Conservation (phyloP, 2,329 filamentous ascomycete species). For the Blastomyces gilchristii region DNA sequence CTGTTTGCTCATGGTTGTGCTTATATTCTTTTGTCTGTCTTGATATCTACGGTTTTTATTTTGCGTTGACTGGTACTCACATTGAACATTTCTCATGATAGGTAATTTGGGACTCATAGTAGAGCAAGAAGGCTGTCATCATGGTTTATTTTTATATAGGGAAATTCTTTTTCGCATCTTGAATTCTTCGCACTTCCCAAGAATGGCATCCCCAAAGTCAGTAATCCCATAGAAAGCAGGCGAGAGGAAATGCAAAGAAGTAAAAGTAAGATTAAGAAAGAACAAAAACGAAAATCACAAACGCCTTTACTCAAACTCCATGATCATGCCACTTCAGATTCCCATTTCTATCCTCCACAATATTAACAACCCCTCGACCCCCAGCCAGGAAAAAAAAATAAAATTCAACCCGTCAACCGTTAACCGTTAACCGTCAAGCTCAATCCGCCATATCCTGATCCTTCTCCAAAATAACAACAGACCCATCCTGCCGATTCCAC, state of each 20-base stretch:
- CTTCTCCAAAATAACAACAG: slow-evolving; percentile 32
- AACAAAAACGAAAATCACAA: background rate
- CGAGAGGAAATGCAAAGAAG: background rate
- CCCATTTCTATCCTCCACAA: background rate
- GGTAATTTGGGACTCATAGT: background rate
- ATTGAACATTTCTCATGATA: background rate
- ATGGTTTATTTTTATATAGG: background rate
- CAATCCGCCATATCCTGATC: slow-evolving; percentile 35
- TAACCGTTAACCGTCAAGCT: slow-evolving; percentile 16
- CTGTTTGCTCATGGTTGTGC: slow-evolving; percentile 7
- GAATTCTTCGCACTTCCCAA: background rate
- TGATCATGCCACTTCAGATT: background rate
- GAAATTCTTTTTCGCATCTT: background rate
- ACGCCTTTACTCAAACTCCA: slow-evolving; percentile 6
- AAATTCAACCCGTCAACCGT: background rate
- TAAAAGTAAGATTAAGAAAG: background rate
- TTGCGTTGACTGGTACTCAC: background rate
- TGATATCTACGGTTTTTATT: slow-evolving; percentile 6
- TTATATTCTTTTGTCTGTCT: slow-evolving; percentile 3
- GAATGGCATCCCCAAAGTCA: background rate
- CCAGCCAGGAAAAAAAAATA: background rate
- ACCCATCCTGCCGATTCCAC: slow-evolving; percentile 32
- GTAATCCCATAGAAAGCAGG: background rate
- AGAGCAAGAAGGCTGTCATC: background rate
- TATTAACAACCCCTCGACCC: background rate